Conservation (phyloP, 2,329 filamentous ascomycete genomes). For the Talaromyces sp. region DNA sequence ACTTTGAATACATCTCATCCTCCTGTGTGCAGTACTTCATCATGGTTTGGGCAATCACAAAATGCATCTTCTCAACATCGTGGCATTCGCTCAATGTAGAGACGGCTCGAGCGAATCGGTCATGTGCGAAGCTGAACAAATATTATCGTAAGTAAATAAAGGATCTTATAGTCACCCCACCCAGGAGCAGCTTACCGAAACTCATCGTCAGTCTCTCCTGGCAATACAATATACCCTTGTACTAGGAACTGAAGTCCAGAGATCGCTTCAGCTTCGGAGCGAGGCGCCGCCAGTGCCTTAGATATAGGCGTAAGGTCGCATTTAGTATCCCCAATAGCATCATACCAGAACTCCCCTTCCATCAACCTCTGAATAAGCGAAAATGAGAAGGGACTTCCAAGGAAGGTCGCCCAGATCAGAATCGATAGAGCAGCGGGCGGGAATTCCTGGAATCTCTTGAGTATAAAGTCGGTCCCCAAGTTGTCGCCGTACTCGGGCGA, state of each 20-base stretch:
- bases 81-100: conserved; percentile 63
- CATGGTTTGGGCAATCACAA: conserved; percentile 76
- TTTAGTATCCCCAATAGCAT: conserved; percentile 39
- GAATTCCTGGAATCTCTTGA: conserved; percentile 70
- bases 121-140: conserved; percentile 69
- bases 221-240: conserved; percentile 73
- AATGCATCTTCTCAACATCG: conserved; percentile 78
- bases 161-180: background rate
- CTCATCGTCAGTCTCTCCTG: conserved; percentile 77
- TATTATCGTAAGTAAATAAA: background rate
- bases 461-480: conserved; percentile 78
- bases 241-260: conserved; percentile 78
- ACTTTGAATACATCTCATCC: conserved; percentile 65
- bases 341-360: conserved; percentile 67
- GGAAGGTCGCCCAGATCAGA: conserved; percentile 77
- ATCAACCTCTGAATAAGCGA: conserved; percentile 72
- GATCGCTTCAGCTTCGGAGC: conserved; percentile 61
- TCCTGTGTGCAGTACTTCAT: conserved; percentile 67
- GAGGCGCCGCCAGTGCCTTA: conserved; percentile 48
- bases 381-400: conserved; percentile 82
- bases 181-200: conserved; percentile 51
- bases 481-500: conserved; percentile 74
- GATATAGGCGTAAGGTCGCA: background rate
- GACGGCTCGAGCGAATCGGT: conserved; percentile 77
- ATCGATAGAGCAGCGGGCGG: conserved; percentile 71